A percentile compares a stretch with the other conserved stretches of the same genome.
Conservation (phyloP, 139 green algal genomes). For the Zygnema circumcarinatum region DNA sequence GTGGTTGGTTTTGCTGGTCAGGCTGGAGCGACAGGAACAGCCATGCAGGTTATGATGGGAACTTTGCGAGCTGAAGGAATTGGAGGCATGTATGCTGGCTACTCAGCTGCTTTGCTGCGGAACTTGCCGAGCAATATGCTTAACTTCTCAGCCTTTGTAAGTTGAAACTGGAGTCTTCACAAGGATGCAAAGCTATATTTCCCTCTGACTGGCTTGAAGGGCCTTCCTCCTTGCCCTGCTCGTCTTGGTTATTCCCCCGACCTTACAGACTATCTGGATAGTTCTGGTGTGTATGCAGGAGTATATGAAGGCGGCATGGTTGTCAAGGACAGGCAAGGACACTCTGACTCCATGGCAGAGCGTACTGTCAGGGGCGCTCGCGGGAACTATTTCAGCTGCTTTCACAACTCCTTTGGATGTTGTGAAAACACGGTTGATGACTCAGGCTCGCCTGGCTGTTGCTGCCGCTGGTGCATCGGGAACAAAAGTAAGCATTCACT, state of each 20-base stretch:
- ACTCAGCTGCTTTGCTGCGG: conserved; percentile 92
- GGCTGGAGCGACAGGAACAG: conserved; percentile 44
- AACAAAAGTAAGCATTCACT: not conserved
- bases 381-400: conserved; percentile 78
- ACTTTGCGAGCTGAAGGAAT: conserved; percentile 83
- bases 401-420: conserved; percentile 96
- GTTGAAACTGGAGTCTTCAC: conserved; percentile 1
- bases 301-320: conserved; percentile 54
- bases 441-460: conserved; percentile 35
- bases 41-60: conserved; percentile 69
- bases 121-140: conserved; percentile 98
- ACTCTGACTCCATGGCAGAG: conserved; percentile 24
- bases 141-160: conserved; percentile 80
- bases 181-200: conserved; percentile 42
- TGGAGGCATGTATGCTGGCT: conserved; percentile 89
- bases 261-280: no score
- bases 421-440: conserved; percentile 88
- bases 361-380: conserved; percentile 66
- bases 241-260: no score
- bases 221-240: no score
- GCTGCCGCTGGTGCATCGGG: conserved; percentile 27
- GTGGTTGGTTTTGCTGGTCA: conserved; percentile 23
- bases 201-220: no score
- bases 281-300: no score
- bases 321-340: not conserved